Conservation (phyloP, 805 yeast genomes). For the Scheffersomyces stipitis region DNA sequence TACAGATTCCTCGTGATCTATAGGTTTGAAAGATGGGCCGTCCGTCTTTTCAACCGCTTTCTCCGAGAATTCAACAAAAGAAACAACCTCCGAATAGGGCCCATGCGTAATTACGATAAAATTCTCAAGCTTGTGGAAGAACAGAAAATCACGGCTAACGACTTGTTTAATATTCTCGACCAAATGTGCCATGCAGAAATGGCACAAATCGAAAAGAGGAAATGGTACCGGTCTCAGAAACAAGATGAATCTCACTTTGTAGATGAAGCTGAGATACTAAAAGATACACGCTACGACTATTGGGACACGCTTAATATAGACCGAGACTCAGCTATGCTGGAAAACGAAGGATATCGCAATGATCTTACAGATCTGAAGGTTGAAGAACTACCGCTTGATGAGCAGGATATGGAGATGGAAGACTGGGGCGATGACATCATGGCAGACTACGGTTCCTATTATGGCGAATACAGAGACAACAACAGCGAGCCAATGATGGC, state of each 20-base stretch:
- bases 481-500: no score
- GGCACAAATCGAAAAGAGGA: constrained; percentile 11
- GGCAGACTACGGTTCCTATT: constrained; percentile 11
- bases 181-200: constrained; percentile 28
- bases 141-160: constrained; percentile 17
- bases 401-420: constrained; percentile 13
- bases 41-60: constrained; percentile 36
- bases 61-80: constrained; percentile 25
- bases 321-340: constrained; percentile 28
- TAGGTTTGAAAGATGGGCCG: constrained; percentile 35
- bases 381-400: constrained; percentile 1
- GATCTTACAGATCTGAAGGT: constrained; percentile 3
- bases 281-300: constrained; percentile 32
- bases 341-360: constrained; percentile 5
- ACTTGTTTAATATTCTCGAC: constrained; percentile 23
- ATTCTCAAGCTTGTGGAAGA: constrained; percentile 22
- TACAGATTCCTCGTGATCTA: constrained; percentile 22
- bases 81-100: constrained; percentile 13
- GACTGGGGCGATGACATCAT: background rate
- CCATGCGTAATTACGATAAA: constrained; percentile 21
- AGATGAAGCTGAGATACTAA: constrained; percentile 9
- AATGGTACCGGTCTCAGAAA: constrained; percentile 6
- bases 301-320: constrained; percentile 33
- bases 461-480: no score
- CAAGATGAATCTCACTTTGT: background rate